A percentile compares a stretch with the other conserved stretches of the same genome.
phyloP scores from a whole-genome alignment of 1,139 yeast species.

The Geotrichum bryndzae region DNA sequence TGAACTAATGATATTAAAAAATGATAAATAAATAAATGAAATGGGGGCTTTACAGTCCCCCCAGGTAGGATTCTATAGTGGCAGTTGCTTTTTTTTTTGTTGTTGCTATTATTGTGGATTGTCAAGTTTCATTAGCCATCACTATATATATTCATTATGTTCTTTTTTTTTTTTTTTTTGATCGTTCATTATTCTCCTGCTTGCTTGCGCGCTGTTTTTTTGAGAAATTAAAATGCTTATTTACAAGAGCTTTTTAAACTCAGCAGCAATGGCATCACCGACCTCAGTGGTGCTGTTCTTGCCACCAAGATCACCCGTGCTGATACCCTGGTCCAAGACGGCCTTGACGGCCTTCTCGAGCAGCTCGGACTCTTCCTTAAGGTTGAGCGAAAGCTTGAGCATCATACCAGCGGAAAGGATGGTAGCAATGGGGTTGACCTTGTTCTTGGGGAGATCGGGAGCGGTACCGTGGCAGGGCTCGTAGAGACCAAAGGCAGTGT shows the following conservation, averaged over 20 bases:
- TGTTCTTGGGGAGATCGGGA: slow-evolving; percentile 80
- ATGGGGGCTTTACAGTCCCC: too few species aligned
- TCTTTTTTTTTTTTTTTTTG: neutral
- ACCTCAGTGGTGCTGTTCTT: slow-evolving; percentile 73
- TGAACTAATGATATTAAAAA: too few species aligned
- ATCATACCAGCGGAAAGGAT: slow-evolving; percentile 95
- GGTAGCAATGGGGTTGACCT: slow-evolving; percentile 93
- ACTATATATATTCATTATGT: neutral
- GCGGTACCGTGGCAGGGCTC: slow-evolving; percentile 99
- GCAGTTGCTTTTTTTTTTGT: neutral
- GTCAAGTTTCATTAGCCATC: neutral
- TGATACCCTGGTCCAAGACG: slow-evolving; percentile 74
- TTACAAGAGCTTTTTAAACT: slow-evolving; percentile 54
- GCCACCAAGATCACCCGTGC: slow-evolving; percentile 91
- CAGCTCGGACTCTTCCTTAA: slow-evolving; percentile 79
- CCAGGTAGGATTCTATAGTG: too few species aligned
- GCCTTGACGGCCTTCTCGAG: slow-evolving; percentile 81
- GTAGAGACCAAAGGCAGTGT: slow-evolving; percentile 88
- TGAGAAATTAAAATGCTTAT: too few species aligned
- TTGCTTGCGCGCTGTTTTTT: neutral
- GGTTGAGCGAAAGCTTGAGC: slow-evolving; percentile 82
- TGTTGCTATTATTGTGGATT: neutral
- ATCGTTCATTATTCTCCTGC: neutral
- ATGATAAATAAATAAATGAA: too few species aligned
- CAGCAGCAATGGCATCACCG: slow-evolving; percentile 82